These are phyloP conservation scores for Paxillus involutus DNA, from an alignment of 768 basidiomycete species.

Conservation along the genomic window DNA sequence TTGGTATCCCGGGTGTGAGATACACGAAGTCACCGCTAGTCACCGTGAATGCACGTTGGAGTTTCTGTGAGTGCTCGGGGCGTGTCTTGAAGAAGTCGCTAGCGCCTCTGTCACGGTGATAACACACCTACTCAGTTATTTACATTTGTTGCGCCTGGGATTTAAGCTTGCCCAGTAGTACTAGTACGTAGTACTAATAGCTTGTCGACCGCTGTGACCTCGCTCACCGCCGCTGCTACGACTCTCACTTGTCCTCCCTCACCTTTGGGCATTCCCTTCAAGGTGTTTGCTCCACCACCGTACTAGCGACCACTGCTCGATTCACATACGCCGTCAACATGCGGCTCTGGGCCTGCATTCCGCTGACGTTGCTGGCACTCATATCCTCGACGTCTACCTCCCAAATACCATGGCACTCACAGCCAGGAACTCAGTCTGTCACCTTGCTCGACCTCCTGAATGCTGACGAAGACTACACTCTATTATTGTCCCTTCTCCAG, in stretches of 20 bases:
- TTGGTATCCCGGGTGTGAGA: no score
- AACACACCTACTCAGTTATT: no score
- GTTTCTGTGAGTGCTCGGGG: no score
- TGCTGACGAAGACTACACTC: slow-evolving; percentile 73
- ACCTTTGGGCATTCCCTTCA: neutral
- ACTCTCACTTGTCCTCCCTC: neutral
- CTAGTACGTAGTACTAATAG: no score
- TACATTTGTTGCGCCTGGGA: no score
- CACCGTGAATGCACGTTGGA: no score
- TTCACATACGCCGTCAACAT: slow-evolving; percentile 16
- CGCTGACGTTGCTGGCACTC: slow-evolving; percentile 33
- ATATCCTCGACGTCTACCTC: slow-evolving; percentile 12
- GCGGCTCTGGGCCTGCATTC: slow-evolving; percentile 35
- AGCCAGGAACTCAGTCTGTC: slow-evolving; percentile 33
- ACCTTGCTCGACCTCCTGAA: slow-evolving; percentile 82
- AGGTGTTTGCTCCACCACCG: neutral
- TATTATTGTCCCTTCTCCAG: slow-evolving; percentile 76
- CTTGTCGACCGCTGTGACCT: no score
- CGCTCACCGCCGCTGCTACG: no score
- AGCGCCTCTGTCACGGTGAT: no score
- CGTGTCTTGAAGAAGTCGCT: no score
- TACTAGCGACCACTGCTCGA: neutral
- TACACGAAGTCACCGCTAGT: no score
- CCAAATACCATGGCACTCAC: slow-evolving; percentile 24
- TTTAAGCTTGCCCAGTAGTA: no score